Evolutionary conservation across 352 stramenopile genomes (phyloP).

Genomic region (Phytopythium chamaehyphon): DNA sequence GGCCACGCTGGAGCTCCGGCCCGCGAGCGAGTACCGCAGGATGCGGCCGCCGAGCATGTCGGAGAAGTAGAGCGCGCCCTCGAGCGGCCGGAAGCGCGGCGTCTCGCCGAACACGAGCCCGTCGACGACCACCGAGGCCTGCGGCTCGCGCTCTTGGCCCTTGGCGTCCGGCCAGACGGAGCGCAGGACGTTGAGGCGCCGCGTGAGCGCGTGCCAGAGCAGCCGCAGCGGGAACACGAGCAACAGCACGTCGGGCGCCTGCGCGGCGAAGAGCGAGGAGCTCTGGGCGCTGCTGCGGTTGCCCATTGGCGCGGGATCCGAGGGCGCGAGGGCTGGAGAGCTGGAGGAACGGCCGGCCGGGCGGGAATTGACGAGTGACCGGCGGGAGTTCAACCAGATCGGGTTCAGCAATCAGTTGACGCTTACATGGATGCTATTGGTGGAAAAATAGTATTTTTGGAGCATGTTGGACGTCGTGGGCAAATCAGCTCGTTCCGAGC

Average conservation of each 20-base stretch:
- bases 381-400: too few relatives aligned
- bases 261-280: conserved; percentile 20
- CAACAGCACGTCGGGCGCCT: conserved; percentile 11
- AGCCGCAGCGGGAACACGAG: conserved; percentile 21
- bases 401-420: too few relatives aligned
- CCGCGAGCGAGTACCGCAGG: conserved; percentile 41
- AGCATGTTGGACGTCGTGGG: too few relatives aligned
- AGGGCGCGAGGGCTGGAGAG: not conserved
- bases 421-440: too few relatives aligned
- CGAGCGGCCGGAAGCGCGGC: conserved; percentile 45
- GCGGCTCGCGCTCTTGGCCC: conserved; percentile 18
- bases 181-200: conserved; percentile 10
- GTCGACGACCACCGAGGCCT: conserved; percentile 24
- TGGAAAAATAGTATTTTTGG: too few relatives aligned
- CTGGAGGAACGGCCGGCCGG: too few relatives aligned
- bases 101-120: conserved; percentile 51
- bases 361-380: not conserved
- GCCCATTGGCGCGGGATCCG: conserved; percentile 6
- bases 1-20: conserved; percentile 28
- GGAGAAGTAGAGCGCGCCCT: conserved; percentile 59
- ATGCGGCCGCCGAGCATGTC: conserved; percentile 56
- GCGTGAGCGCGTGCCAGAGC: conserved; percentile 18
- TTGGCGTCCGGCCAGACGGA: conserved; percentile 2
- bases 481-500: too few relatives aligned
- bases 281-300: conserved; percentile 2